phyloP scores from a whole-genome alignment of 225 moss, liverwort and hornwort species.

The Bryoerythrophyllum caledonicum region DNA sequence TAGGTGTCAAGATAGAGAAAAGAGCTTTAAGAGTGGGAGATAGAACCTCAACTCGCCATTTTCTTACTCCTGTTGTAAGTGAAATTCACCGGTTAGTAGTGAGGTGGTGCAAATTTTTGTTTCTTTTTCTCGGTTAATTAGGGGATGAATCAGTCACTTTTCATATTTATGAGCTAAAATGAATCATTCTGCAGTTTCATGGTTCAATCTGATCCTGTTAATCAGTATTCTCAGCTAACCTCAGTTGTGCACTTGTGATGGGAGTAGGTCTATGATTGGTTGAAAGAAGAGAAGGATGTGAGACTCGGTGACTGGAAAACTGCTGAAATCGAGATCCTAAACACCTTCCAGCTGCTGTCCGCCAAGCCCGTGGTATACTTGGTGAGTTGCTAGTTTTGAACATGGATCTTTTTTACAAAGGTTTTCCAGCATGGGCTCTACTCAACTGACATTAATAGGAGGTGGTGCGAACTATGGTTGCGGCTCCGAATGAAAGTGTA shows the following conservation, averaged over 20 bases:
- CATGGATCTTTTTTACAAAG: not conserved
- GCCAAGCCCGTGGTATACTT: slow-evolving; percentile 95
- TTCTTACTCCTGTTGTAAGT: no score
- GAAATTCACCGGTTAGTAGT: no score
- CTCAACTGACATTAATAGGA: not conserved
- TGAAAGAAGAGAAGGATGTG: slow-evolving; percentile 89
- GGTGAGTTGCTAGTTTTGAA: slow-evolving; percentile 40
- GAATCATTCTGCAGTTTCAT: not conserved
- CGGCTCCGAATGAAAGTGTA: not conserved
- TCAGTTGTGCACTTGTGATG: slow-evolving; percentile 21
- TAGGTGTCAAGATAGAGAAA: not conserved
- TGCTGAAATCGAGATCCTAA: slow-evolving; percentile 90
- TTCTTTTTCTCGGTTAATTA: not conserved
- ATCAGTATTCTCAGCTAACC: not conserved
- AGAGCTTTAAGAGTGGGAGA: not conserved
- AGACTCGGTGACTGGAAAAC: slow-evolving; percentile 98
- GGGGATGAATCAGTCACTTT: not conserved
- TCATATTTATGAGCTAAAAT: no score
- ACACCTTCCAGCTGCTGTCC: slow-evolving; percentile 87
- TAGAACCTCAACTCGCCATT: not conserved
- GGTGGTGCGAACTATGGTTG: not conserved
- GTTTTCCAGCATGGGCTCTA: not conserved
- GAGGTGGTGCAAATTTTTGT: not conserved
- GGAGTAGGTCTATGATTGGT: slow-evolving; percentile 76
- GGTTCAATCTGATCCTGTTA: not conserved